phyloP scores from a whole-genome alignment of 2,329 filamentous ascomycete species.

The Microdochium nivale region DNA sequence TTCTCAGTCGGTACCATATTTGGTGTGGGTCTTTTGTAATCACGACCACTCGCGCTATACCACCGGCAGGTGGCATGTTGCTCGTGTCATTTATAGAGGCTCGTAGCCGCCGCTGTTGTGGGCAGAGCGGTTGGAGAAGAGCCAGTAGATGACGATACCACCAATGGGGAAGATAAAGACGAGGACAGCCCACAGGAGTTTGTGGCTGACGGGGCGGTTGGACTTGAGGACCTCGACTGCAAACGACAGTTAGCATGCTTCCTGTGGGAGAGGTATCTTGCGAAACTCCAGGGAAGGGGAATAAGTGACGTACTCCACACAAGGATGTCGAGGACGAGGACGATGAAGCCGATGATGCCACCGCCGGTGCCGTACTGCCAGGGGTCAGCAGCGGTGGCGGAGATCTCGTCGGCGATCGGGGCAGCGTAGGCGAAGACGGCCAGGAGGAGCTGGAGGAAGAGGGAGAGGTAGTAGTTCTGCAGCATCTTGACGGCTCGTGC shows the following conservation, averaged over 20 bases:
- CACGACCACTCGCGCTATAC: too few species aligned
- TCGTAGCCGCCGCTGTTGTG: slow-evolving; percentile 49
- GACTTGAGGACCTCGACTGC: slow-evolving; percentile 58
- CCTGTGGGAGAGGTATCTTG: not conserved
- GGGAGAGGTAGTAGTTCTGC: slow-evolving; percentile 16
- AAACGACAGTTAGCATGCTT: slow-evolving; percentile 5
- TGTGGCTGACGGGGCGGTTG: slow-evolving; percentile 46
- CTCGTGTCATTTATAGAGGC: slow-evolving; percentile 21
- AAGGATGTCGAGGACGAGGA: slow-evolving; percentile 53
- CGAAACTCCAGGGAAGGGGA: not conserved
- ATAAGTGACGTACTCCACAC: slow-evolving; percentile 45
- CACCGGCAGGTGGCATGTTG: too few species aligned
- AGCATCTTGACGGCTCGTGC: not conserved
- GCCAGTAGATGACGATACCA: slow-evolving; percentile 53
- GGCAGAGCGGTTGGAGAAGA: slow-evolving; percentile 52
- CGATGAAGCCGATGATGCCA: slow-evolving; percentile 51
- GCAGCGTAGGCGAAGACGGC: slow-evolving; percentile 40
- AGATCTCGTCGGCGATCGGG: slow-evolving; percentile 27
- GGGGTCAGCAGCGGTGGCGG: slow-evolving; percentile 27
- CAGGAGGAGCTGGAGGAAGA: slow-evolving; percentile 45
- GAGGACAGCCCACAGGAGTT: slow-evolving; percentile 53
- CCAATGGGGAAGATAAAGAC: slow-evolving; percentile 58
- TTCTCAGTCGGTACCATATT: too few species aligned
- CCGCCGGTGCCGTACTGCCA: slow-evolving; percentile 55
- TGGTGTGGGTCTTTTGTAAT: too few species aligned